Evolutionary conservation across 306 rosid species (phyloP).

Genomic region (Quercus dentata): DNA sequence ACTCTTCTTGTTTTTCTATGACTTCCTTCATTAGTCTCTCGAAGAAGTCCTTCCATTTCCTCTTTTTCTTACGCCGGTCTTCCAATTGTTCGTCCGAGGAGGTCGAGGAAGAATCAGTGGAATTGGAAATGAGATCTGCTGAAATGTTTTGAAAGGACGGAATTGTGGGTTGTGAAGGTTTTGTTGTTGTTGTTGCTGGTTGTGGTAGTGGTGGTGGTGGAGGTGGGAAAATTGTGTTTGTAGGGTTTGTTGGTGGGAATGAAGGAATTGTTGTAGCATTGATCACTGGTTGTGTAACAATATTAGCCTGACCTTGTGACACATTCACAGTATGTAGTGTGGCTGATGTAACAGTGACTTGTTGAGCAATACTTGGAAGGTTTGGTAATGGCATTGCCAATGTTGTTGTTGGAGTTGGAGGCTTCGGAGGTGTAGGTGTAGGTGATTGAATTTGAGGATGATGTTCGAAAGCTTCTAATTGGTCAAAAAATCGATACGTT

Average conservation of each 20-base stretch:
- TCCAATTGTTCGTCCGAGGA: conserved; percentile 55
- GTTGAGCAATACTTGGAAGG: conserved; percentile 4
- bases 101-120: conserved; percentile 55
- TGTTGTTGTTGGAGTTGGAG: conserved; percentile 16
- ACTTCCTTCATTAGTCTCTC: conserved; percentile 75
- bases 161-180: neutral
- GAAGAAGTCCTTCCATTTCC: conserved; percentile 91
- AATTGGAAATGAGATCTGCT: conserved; percentile 43
- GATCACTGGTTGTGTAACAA: conserved; percentile 6
- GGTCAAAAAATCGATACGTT: conserved; percentile 78
- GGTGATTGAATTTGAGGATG: conserved; percentile 35
- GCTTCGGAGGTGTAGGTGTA: neutral
- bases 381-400: conserved; percentile 21
- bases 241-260: conserved; percentile 36
- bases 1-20: conserved; percentile 70
- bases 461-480: conserved; percentile 70
- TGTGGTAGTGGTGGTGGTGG: conserved; percentile 10
- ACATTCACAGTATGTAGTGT: neutral
- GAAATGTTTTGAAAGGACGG: conserved; percentile 33
- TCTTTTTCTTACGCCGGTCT: conserved; percentile 52
- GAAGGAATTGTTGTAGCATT: conserved; percentile 35
- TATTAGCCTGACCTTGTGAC: conserved; percentile 38
- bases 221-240: conserved; percentile 20
- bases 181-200: neutral
- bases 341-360: conserved; percentile 54